Conservation (phyloP, 2,329 filamentous ascomycete species). For the Teratosphaeria viscida region DNA sequence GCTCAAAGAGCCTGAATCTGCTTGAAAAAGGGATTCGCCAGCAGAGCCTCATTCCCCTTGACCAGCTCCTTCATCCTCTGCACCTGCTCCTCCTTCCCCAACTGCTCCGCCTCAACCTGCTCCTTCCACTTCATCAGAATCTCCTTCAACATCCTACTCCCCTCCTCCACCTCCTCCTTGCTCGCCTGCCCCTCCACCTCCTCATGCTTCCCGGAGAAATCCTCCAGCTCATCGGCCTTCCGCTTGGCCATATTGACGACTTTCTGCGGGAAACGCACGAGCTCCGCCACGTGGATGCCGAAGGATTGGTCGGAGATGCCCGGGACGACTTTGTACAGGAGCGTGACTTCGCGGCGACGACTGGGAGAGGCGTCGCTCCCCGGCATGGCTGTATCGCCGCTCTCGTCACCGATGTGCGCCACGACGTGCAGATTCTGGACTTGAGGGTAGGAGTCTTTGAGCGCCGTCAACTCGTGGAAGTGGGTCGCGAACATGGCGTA, state of each 20-base stretch:
- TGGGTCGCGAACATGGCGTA: constrained; percentile 95
- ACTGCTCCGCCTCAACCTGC: constrained; percentile 48
- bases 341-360: constrained; percentile 72
- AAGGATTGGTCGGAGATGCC: constrained; percentile 97
- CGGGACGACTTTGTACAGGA: constrained; percentile 92
- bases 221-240: constrained; percentile 95
- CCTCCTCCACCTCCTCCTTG: constrained; percentile 81
- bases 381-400: constrained; percentile 27
- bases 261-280: constrained; percentile 92
- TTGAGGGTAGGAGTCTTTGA: constrained; percentile 75
- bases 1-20: constrained; percentile 37
- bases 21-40: constrained; percentile 58
- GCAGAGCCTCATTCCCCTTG: constrained; percentile 54
- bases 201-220: constrained; percentile 76
- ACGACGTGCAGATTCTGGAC: constrained; percentile 93
- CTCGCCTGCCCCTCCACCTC: constrained; percentile 45
- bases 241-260: constrained; percentile 98
- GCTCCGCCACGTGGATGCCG: constrained; percentile 93
- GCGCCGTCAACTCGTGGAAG: constrained; percentile 91
- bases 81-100: constrained; percentile 62
- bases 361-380: constrained; percentile 26
- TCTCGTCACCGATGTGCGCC: constrained; percentile 66
- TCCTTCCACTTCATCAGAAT: constrained; percentile 79
- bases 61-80: constrained; percentile 71
- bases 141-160: constrained; percentile 73